These are phyloP conservation scores for Colletotrichum sp. DNA, from an alignment of 2,329 filamentous ascomycete species.

Conservation along the genomic window DNA sequence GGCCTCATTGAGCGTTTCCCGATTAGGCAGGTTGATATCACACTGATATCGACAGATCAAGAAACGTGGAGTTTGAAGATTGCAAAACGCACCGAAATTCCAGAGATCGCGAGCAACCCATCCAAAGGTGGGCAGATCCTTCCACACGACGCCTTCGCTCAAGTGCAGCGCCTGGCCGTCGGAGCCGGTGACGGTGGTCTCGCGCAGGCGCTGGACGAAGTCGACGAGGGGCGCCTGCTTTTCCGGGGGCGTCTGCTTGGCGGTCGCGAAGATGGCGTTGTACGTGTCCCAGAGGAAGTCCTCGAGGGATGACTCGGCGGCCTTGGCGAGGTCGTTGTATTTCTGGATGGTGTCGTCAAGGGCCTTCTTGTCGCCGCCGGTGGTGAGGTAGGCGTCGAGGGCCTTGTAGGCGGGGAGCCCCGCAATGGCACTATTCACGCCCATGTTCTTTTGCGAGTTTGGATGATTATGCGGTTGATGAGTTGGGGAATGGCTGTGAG, in stretches of 20 bases:
- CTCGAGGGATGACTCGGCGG: background rate
- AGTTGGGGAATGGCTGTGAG: background rate
- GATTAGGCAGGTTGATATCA: background rate
- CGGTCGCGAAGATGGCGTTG: conserved; percentile 26
- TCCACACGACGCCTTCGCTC: conserved; percentile 28
- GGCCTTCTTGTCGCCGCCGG: background rate
- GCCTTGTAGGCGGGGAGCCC: conserved; percentile 11
- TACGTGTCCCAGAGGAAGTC: conserved; percentile 27
- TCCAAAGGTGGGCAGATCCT: conserved; percentile 31
- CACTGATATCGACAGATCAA: background rate
- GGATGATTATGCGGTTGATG: background rate
- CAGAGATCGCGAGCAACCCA: conserved; percentile 28
- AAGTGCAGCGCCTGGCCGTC: conserved; percentile 24
- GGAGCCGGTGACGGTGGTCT: conserved; percentile 15
- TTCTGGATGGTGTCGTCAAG: conserved; percentile 12
- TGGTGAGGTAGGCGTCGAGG: background rate
- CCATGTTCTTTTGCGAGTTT: background rate
- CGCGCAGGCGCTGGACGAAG: conserved; percentile 23
- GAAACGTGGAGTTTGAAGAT: background rate
- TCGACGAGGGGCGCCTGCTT: conserved; percentile 27
- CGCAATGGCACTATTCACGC: background rate
- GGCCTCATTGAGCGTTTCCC: background rate
- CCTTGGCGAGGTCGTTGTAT: conserved; percentile 7
- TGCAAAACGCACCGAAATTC: conserved; percentile 28
- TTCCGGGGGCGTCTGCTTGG: conserved; percentile 22